A percentile compares a stretch with the other conserved stretches of the same genome.
phyloP scores from a whole-genome alignment of 192 early-diverging fungal genomes.

The Pilaira anomala region DNA sequence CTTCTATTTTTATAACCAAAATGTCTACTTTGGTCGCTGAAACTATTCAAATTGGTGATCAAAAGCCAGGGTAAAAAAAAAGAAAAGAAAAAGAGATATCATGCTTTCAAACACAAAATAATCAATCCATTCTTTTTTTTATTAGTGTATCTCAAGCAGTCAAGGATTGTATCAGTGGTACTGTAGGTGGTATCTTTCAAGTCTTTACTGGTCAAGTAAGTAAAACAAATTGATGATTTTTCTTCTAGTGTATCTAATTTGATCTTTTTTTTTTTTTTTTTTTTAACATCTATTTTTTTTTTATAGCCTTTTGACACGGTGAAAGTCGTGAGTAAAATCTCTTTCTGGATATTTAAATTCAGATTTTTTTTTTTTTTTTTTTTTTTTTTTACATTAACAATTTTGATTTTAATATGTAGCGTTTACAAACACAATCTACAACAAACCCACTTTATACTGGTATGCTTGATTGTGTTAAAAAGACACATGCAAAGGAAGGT shows the following conservation, averaged over 20 bases:
- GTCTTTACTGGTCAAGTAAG: conserved; percentile 69
- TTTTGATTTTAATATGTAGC: conserved; percentile 34
- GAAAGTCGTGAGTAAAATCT: conserved; percentile 61
- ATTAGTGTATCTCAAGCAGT: conserved; percentile 42
- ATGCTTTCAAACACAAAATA: neutral
- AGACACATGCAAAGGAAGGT: conserved; percentile 83
- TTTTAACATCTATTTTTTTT: neutral
- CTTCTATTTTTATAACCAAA: neutral
- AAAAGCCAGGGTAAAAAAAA: conserved; percentile 4
- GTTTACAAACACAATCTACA: conserved; percentile 88
- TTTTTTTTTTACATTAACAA: neutral
- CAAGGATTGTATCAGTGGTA: conserved; percentile 75
- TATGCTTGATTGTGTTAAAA: conserved; percentile 83
- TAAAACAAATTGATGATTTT: neutral
- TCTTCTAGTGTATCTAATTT: neutral
- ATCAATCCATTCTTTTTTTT: neutral
- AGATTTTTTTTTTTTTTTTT: conserved; percentile 1
- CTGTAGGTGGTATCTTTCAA: conserved; percentile 72
- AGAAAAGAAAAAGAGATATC: neutral
- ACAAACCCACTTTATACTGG: conserved; percentile 68
- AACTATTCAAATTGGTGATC: conserved; percentile 10
- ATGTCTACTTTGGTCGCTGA: conserved; percentile 6
- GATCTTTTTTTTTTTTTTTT: neutral
- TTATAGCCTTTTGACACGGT: conserved; percentile 73
- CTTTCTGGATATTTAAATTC: neutral